Base-by-base conservation (phyloP, 1,284 basidiomycete genomes). In the Moesziomyces aphidis region DNA sequence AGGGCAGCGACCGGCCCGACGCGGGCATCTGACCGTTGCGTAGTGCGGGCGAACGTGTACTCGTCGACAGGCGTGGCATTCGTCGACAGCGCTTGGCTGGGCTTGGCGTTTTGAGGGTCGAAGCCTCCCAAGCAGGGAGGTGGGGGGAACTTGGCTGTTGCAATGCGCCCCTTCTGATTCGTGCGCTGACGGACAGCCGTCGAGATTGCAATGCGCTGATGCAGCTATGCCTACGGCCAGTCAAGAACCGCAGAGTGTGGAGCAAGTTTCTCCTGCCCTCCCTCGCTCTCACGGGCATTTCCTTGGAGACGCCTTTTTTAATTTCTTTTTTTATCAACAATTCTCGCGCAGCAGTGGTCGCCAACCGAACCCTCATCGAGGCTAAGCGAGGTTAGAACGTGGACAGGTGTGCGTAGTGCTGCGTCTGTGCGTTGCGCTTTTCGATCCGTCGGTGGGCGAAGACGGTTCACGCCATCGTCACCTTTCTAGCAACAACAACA, bases 371-470 rank as follows among this genome's bases (percentile, higher is more conserved):
- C 15, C 44, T 50, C 31, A 3, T 34, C 31, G 13, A 34, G n/a
- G 22, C 22, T 51, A 58, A 62, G 65, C 65, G 65, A 68, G 43
- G 46, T 45, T n/a, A 55, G 65, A 68, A 68, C 65, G 65, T 68
- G 65, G 59, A 68, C 65, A 68, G 22, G 55, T 51, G 34, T 57
- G 39, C 39, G 39, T 42, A 42, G 39, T 42, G 17, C 11, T 42
- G 39, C 39, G 39, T 42, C 39, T 42, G 39, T 19, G 15, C 17
- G 39, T 42, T 17, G 17, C 17, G 2, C 39, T 7, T 19, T 42
- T 42, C 39, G 17, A 19, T 19, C 6, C 39, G 17, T 42, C 39
- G 11, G 11, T 17, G 17, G 5, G 39, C 17, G 36, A 36, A 19
- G 39, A 19, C 39, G 5, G 39, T 17, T 42, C 39, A 42, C 39